Evolutionary conservation across 768 basidiomycete species (phyloP), one percentile per base, ranked within the genome.

Genomic region (Gloeopeniophorella convolvens): DNA sequence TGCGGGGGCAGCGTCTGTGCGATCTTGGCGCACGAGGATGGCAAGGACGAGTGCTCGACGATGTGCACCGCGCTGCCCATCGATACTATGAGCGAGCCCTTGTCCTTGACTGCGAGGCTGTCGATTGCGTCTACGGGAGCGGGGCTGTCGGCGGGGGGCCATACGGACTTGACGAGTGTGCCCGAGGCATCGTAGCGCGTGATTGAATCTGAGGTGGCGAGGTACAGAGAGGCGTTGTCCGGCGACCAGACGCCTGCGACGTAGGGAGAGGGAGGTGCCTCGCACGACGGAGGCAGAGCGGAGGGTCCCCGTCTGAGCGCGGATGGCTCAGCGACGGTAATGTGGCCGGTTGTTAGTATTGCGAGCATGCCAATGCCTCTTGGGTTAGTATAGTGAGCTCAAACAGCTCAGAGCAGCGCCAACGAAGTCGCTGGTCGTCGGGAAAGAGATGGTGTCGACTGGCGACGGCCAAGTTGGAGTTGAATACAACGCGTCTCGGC

Each of bases 331-430:
- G 74, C 58, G 45, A 83, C 57, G 47, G 68, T 67, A 42, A 80
- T 71, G n/a, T 73, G 68, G 27, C 68, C 67, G 12, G 71, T 68
- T 26, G 79, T 77, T 33, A 72, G 66, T 33, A 79, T 62, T 43
- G 79, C 78, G 42, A 85, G 71, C 82, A 83, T 84, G 24, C 24
- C 33, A 11, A n/a, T n/a, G n/a, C n/a, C n/a, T n/a, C n/a, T n/a
- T n/a, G n/a, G n/a, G n/a, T n/a, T n/a, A n/a, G n/a, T n/a, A n/a
- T n/a, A n/a, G n/a, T n/a, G n/a, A n/a, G n/a, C n/a, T n/a, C n/a
- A n/a, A n/a, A n/a, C n/a, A n/a, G n/a, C n/a, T n/a, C n/a, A n/a
- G n/a, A n/a, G n/a, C n/a, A n/a, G n/a, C n/a, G 32, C 5, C 21
- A 43, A 37, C 10, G 10, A 18, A 24, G 20, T 18, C 26, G 24